Evolutionary conservation across 2,329 filamentous ascomycete species (phyloP).

Genomic region (Spiromastix sp.): DNA sequence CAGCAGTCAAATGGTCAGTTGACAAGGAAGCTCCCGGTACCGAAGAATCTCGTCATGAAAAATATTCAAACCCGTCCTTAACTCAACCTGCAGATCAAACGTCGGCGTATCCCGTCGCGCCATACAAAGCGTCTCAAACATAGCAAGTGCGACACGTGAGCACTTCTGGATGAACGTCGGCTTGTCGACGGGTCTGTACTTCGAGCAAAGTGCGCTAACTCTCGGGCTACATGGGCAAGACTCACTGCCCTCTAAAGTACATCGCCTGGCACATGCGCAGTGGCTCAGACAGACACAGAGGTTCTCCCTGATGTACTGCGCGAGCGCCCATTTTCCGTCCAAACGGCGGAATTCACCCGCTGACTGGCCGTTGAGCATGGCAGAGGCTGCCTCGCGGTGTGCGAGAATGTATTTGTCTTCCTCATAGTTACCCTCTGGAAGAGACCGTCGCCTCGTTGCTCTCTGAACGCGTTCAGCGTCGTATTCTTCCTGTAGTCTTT

Average conservation of each 20-base stretch:
- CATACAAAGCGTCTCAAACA: constrained; percentile 21
- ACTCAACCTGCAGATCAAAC: constrained; percentile 15
- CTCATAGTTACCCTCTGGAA: constrained; percentile 10
- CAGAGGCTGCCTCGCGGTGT: constrained; percentile 23
- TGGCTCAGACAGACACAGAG: constrained; percentile 26
- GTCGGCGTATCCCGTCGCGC: constrained; percentile 15
- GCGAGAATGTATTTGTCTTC: constrained; percentile 15
- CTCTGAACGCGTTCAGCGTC: no score
- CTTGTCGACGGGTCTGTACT: constrained; percentile 11
- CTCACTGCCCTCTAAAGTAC: constrained; percentile 20
- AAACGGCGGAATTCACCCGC: constrained; percentile 26
- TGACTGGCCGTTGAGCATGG: constrained; percentile 23
- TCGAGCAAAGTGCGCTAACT: constrained; percentile 20
- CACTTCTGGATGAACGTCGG: constrained; percentile 16
- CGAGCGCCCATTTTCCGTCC: constrained; percentile 15
- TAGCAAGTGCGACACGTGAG: constrained; percentile 19
- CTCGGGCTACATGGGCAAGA: constrained; percentile 27
- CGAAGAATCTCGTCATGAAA: constrained; percentile 22
- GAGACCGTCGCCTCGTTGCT: constrained; percentile 10
- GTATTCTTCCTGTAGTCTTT: no score
- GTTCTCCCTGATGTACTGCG: constrained; percentile 19
- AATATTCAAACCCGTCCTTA: constrained; percentile 17
- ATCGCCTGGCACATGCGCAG: constrained; percentile 24
- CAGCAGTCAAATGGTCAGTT: no score
- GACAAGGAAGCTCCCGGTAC: constrained; percentile 14